Percentiles rank a stretch among this genome's conserved stretches.
Evolutionary conservation across 2,329 filamentous ascomycete species (phyloP).

Genomic region (Botrytis squamosa): DNA sequence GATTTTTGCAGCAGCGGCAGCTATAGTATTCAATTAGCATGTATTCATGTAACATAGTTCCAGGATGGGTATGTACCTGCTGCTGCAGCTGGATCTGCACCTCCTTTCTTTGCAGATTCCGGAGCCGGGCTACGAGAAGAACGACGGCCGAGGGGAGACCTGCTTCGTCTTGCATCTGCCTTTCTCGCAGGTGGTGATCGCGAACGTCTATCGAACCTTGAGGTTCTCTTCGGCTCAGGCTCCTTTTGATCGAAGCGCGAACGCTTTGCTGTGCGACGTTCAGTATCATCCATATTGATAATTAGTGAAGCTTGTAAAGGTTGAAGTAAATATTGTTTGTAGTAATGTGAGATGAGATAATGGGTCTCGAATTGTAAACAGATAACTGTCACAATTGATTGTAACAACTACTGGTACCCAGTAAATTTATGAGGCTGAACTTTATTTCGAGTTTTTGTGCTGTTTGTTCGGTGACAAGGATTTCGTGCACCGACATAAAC

Average conservation of each 20-base stretch:
- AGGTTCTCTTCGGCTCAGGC: conserved; percentile 71
- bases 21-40: conserved; percentile 44
- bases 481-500: conserved; percentile 9
- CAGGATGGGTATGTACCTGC: conserved; percentile 55
- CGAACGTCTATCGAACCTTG: conserved; percentile 89
- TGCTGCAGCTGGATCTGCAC: conserved; percentile 70
- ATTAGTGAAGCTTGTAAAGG: background rate
- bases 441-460: conserved; percentile 20
- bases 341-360: background rate
- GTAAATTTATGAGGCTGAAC: conserved; percentile 24
- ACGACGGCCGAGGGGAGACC: conserved; percentile 66
- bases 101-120: conserved; percentile 44
- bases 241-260: conserved; percentile 94
- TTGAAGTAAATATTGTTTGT: background rate
- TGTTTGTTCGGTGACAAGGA: conserved; percentile 18
- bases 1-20: conserved; percentile 85
- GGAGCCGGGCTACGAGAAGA: conserved; percentile 38
- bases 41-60: background rate
- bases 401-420: background rate
- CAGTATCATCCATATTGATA: conserved; percentile 69
- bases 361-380: background rate
- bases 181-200: conserved; percentile 70
- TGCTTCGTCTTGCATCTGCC: conserved; percentile 70
- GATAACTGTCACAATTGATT: background rate
- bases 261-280: conserved; percentile 71